Base-by-base conservation (phyloP, 352 stramenopile genomes). In the Globisporangium perplexum region DNA sequence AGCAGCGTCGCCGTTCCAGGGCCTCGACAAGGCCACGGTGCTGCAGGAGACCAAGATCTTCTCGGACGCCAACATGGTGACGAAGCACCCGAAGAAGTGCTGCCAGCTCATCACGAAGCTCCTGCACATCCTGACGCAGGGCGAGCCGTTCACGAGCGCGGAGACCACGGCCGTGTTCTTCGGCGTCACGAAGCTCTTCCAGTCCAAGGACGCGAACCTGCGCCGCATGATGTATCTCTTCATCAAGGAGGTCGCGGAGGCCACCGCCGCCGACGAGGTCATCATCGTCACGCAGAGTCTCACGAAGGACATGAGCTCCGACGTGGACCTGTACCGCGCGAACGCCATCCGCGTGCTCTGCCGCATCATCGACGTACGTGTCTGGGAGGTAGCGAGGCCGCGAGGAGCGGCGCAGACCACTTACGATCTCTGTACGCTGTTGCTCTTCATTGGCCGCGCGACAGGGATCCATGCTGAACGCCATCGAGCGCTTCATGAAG, bases 271-370 rank as follows among this genome's bases (percentile, higher is more conserved):
- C 14, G 80, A 93, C 54, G 86, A 95, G 68, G 96, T 99, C 20
- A 99, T 99, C 69, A 99, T 99, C 68, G 96, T 99, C 48, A 98
- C 96, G 8, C 97, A 97, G 47, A 98, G 88, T 82, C 72, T 99
- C 15, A 99, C 96, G 30, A 99, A 99, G 77, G 97, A 99, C 72
- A 99, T 99, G 95, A 99, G 98, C 64, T 98, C 79, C 20, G 87
- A 93, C 22, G 90, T 98, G 35, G 97, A 99, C 72, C 68, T 99
- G 7, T 99, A 99, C 72, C 84, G 97, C 6, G 97, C 96, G 17
- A 99, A 99, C 71, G 97, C 97, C 8, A 97, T 99, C 49, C 93
- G 97, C 54, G 97, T 99, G 17, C 75, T 99, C 22, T 97, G 95
- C 53, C 91, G 93, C 23, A 98, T 97, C 65, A 94, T 96, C 47